Conservation (phyloP, 2,329 filamentous ascomycete species). For the Botrytis deweyae region DNA sequence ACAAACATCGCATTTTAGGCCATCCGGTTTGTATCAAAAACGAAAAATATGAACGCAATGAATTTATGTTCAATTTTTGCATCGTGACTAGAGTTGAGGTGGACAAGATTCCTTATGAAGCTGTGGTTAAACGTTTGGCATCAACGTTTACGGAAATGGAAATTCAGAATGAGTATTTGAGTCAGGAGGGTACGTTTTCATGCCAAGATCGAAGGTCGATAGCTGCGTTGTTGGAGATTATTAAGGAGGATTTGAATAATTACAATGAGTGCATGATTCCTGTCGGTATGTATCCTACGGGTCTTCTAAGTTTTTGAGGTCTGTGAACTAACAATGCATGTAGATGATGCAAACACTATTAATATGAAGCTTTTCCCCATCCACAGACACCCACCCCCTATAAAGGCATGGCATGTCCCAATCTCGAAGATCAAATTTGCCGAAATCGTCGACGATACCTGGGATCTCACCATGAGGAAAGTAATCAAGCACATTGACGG, state of each 20-base stretch:
- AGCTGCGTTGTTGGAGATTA: conserved; percentile 78
- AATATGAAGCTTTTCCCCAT: conserved; percentile 95
- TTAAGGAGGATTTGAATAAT: conserved; percentile 87
- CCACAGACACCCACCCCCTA: conserved; percentile 70
- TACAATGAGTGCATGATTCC: conserved; percentile 99
- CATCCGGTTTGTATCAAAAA: conserved; percentile 86
- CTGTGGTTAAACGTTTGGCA: conserved; percentile 82
- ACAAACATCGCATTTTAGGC: conserved; percentile 75
- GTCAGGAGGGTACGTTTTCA: conserved; percentile 43
- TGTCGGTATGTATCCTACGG: conserved; percentile 62
- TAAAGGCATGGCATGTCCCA: conserved; percentile 89
- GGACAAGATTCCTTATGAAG: conserved; percentile 77
- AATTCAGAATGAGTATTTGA: conserved; percentile 84
- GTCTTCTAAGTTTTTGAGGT: neutral
- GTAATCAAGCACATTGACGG: conserved; percentile 88
- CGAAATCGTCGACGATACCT: conserved; percentile 64
- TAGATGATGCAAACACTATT: conserved; percentile 89
- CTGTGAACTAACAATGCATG: conserved; percentile 18
- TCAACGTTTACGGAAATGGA: conserved; percentile 85
- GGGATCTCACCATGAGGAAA: conserved; percentile 75
- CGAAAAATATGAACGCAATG: conserved; percentile 81
- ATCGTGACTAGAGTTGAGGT: conserved; percentile 70
- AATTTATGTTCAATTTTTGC: conserved; percentile 98
- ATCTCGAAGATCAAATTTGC: conserved; percentile 67
- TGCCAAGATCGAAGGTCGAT: conserved; percentile 64